These are phyloP conservation scores for Mycena pura DNA, from an alignment of 768 basidiomycete species.

Conservation along the genomic window DNA sequence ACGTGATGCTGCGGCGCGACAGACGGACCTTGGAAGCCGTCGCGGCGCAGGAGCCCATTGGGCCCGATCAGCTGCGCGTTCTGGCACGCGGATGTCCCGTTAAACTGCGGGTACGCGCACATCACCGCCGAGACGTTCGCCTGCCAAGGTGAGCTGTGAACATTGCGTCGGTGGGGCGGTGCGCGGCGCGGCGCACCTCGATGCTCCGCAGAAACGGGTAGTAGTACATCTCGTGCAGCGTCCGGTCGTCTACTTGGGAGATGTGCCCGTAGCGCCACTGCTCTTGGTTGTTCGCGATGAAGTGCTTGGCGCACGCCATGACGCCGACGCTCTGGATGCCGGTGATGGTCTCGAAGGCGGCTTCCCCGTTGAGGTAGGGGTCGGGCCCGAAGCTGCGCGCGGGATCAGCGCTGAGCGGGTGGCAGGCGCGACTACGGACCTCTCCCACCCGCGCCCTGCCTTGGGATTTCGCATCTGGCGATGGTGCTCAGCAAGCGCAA, in stretches of 20 bases:
- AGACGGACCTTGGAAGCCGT: slow-evolving; percentile 25
- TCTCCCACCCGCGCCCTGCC: slow-evolving; percentile 57
- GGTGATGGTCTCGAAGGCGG: slow-evolving; percentile 61
- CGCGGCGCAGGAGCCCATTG: slow-evolving; percentile 17
- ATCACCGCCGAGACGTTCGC: slow-evolving; percentile 45
- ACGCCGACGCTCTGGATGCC: slow-evolving; percentile 69
- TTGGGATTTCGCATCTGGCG: slow-evolving; percentile 61
- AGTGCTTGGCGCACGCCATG: slow-evolving; percentile 64
- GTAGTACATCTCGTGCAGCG: slow-evolving; percentile 58
- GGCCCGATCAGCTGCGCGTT: slow-evolving; percentile 41
- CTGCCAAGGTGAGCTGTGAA: not conserved
- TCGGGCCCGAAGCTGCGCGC: slow-evolving; percentile 57
- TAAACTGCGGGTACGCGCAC: slow-evolving; percentile 42
- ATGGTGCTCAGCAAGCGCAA: not conserved
- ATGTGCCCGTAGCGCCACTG: slow-evolving; percentile 56
- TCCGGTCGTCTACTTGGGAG: slow-evolving; percentile 63
- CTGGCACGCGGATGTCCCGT: slow-evolving; percentile 53
- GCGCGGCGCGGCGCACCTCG: slow-evolving; percentile 33
- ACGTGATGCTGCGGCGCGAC: slow-evolving; percentile 39
- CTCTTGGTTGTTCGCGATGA: slow-evolving; percentile 57
- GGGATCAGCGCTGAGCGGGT: not conserved
- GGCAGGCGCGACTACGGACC: slow-evolving; percentile 30
- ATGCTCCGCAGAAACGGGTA: slow-evolving; percentile 59
- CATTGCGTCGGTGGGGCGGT: not conserved
- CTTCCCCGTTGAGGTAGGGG: slow-evolving; percentile 69